Conservation (phyloP, 495 filamentous ascomycete species). For the Monascus purpureus region DNA sequence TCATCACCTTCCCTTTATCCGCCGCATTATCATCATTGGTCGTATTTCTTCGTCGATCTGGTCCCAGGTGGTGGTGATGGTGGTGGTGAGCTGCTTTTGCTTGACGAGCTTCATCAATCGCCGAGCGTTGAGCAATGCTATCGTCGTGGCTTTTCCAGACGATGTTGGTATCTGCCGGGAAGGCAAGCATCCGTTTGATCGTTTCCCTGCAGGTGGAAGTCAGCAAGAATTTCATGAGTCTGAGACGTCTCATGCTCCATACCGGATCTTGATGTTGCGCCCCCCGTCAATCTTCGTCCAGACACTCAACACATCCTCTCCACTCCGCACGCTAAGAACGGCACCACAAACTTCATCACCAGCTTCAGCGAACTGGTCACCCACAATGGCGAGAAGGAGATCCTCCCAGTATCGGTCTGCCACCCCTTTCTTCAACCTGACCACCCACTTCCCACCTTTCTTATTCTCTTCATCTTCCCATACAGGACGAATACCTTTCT, state of each 20-base stretch:
- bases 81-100: constrained; percentile 47
- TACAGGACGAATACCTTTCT: constrained; percentile 89
- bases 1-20: constrained; percentile 29
- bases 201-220: constrained; percentile 53
- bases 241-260: constrained; percentile 14
- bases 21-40: constrained; percentile 29
- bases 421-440: constrained; percentile 90
- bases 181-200: constrained; percentile 73
- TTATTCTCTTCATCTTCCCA: constrained; percentile 99
- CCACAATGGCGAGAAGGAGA: constrained; percentile 75
- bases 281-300: constrained; percentile 90
- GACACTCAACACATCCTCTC: constrained; percentile 93
- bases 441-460: constrained; percentile 91
- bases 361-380: constrained; percentile 90
- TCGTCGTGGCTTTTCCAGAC: constrained; percentile 86
- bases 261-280: constrained; percentile 94
- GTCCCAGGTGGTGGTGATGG: constrained; percentile 25
- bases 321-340: constrained; percentile 85
- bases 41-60: constrained; percentile 32
- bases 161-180: constrained; percentile 79
- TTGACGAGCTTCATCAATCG: constrained; percentile 69
- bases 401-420: constrained; percentile 98
- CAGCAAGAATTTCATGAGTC: constrained; percentile 2
- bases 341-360: constrained; percentile 89
- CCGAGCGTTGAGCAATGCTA: constrained; percentile 67